Percentiles rank a stretch among this genome's conserved stretches.
These are phyloP conservation scores for Lycium ferocissimum DNA, from an alignment of 257 asterid genomes.

Conservation along the genomic window DNA sequence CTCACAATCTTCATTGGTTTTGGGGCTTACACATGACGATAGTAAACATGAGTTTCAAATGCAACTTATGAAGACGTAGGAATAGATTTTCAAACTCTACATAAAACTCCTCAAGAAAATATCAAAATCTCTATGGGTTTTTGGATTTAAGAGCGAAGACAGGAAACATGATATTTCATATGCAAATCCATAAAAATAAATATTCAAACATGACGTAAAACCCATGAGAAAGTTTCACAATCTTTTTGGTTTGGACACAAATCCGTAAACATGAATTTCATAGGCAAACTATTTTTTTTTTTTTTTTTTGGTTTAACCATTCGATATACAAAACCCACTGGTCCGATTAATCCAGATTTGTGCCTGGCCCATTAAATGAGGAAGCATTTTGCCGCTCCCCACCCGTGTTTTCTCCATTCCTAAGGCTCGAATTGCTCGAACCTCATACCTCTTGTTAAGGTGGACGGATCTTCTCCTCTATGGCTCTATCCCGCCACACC, in stretches of 20 bases:
- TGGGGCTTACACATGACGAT: not conserved
- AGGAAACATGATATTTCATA: constrained; percentile 11
- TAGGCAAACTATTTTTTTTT: not conserved
- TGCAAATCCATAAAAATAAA: constrained; percentile 11
- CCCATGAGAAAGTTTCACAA: not conserved
- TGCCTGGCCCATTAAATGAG: not conserved
- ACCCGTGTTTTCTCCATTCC: not conserved
- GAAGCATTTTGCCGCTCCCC: not conserved
- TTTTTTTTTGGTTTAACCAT: not conserved
- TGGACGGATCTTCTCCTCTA: not conserved
- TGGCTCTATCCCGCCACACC: not conserved
- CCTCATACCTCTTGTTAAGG: not conserved
- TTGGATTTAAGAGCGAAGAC: not conserved
- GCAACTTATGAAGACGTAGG: not conserved
- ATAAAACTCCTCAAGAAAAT: not conserved
- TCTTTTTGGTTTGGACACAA: not conserved
- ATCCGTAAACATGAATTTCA: not conserved
- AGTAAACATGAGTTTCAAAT: constrained; percentile 6
- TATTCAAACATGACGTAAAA: not conserved
- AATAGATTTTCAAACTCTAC: not conserved
- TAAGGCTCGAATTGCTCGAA: not conserved
- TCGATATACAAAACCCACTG: not conserved
- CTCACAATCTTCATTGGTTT: constrained; percentile 4
- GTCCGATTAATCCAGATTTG: not conserved
- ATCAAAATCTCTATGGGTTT: not conserved